Evolutionary conservation across 202 grass and related monocot genomes (phyloP), one percentile per base, ranked within the genome.

Genomic region (Hordeum pubiflorum): DNA sequence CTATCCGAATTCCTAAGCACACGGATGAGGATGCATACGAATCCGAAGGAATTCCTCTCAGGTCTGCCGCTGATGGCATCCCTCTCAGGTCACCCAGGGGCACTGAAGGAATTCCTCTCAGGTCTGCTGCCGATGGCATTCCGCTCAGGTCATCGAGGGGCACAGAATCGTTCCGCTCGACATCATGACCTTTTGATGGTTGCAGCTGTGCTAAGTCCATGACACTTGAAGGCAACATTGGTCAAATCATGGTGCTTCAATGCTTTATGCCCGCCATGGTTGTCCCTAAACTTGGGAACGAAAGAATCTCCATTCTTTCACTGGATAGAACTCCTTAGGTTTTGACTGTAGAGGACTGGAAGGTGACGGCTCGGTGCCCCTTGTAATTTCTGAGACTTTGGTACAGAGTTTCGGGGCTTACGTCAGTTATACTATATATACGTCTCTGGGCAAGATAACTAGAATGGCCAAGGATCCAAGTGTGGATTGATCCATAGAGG

Each of bases 21-120:
- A 72, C 37, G 4, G 89, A 91, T 2, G 90, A 91, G 39, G 89
- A 97, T 76, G 81, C 61, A 13, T 94, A 89, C 56, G 63, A 64
- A 13, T 6, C 78, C 43, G 95, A 94, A 85, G 83, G 81, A 79
- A 94, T 90, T 92, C 94, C 86, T 75, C 91, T 94, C 34, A 89
- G 83, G 11, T 86, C 91, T 77, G 87, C 87, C 54, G 40, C 84
- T 39, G 91, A 91, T 32, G 84, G 86, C 50, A 89, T 87, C 52
- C 91, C 91, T 10, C 89, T 94, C 58, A 89, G 86, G 70, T 87
- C 91, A 24, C 94, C 88, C 13, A 87, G 94, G 83, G 60, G 54
- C 54, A 75, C 87, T 39, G 82, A 94, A 11, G 68, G 68, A 24
- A 71, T 71, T 71, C 68, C 86, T 79, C 91, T 94, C 29, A 89